A percentile compares a stretch with the other conserved stretches of the same genome.
These are phyloP conservation scores for Leishmania braziliensis DNA, from an alignment of 208 protist genomes.

Conservation along the genomic window DNA sequence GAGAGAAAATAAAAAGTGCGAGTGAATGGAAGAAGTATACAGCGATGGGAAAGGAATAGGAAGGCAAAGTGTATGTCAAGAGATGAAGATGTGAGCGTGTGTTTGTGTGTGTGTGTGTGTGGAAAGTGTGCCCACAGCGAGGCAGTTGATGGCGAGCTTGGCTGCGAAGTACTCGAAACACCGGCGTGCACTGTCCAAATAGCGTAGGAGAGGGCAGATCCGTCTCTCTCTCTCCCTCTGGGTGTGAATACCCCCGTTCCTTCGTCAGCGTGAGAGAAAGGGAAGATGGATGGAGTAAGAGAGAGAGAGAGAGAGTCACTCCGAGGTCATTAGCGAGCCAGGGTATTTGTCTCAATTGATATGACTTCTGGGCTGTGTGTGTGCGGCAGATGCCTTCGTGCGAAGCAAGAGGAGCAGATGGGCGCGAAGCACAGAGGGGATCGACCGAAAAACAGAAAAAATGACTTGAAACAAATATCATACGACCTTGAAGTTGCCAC, in stretches of 20 bases:
- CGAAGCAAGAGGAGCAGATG: not conserved
- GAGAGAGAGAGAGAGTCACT: not conserved
- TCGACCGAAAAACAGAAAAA: not conserved
- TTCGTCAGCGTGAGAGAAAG: not conserved
- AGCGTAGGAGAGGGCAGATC: not conserved
- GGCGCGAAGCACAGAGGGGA: not conserved
- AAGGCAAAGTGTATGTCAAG: not conserved
- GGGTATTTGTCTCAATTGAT: not conserved
- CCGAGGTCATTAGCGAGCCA: not conserved
- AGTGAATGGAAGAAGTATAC: not conserved
- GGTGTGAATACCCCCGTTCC: not conserved
- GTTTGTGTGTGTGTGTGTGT: not conserved
- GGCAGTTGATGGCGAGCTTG: not conserved
- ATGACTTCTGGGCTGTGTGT: too few species aligned
- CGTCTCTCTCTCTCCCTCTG: not conserved
- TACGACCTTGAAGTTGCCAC: not conserved
- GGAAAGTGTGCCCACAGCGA: not conserved
- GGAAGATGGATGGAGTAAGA: not conserved
- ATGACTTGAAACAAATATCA: not conserved
- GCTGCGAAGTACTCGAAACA: not conserved
- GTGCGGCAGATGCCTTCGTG: not conserved
- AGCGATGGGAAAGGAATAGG: constrained; percentile 4
- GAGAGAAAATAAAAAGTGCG: not conserved
- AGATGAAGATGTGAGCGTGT: not conserved
- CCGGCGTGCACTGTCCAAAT: not conserved